Base-by-base conservation (phyloP, 2,329 filamentous ascomycete species). In the Aspergillus sp. region DNA sequence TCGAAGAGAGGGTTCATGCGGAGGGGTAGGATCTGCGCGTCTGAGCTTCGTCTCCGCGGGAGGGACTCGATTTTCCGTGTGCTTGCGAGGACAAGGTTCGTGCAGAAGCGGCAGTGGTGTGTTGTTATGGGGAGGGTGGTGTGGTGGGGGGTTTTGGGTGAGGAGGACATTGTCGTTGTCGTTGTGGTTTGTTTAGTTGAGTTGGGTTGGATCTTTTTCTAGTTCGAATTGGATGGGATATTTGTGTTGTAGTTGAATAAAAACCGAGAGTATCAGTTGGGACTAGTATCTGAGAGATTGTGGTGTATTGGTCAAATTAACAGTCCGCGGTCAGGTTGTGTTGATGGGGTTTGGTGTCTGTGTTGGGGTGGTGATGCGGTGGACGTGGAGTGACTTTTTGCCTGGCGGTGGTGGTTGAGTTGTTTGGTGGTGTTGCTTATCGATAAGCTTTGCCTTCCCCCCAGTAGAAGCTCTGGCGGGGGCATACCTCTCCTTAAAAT, bases 51-150 rank as follows among this genome's bases (percentile, higher is more conserved):
- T 51, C 88, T 85, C 7, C 77, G 81, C 1, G 87, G 86, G 11
- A 89, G 80, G 0, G 75, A 66, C 30, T 77, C 64, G 51, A 90
- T 77, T 2, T 80, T 72, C 43, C 84, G 82, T 0, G 84, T 85
- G 49, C 81, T 87, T 23, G 87, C 83, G 64, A 91, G 81, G 58
- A 90, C 78, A 64, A 90, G 83, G 68, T 88, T 83, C 50, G 81
- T 86, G 82, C 89, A 91, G 72, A 88, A 82, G 50, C 75, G 74
- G 81, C 89, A 91, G 72, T 83, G 86, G 73, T 87, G 85, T 19
- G 84, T 82, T 69, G 80, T 81, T 54, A 85, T 68, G 66, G 71
- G 73, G 56, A 76, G 70, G 45, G 19, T 59, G 59, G 56, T 31
- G 25, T 43, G 51, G 28, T 31, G 13, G 41, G 57, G 19, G 5